phyloP scores from a whole-genome alignment of 2,329 filamentous ascomycete species.

The Cordyceps fumosorosea region DNA sequence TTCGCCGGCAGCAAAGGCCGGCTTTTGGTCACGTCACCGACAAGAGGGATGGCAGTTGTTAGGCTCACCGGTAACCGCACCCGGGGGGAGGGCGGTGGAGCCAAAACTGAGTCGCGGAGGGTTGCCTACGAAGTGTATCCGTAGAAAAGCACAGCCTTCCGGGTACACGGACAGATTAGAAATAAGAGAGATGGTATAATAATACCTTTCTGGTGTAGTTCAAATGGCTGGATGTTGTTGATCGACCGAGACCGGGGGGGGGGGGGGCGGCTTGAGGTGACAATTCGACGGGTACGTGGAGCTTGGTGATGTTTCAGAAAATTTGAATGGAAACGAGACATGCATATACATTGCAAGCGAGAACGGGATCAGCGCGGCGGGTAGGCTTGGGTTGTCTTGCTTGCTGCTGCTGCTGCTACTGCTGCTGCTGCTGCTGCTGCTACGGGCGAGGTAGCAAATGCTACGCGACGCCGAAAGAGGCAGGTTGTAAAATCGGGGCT shows the following conservation, averaged over 20 bases:
- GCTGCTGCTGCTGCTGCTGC: too few species aligned
- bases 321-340: neutral
- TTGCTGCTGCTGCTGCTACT: too few species aligned
- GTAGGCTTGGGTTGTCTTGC: too few species aligned
- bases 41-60: neutral
- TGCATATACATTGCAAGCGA: neutral
- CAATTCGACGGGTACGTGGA: neutral
- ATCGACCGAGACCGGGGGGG: too few species aligned
- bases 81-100: neutral
- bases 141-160: neutral
- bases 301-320: too few species aligned
- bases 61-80: neutral
- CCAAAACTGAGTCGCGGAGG: neutral
- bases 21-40: neutral
- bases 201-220: too few species aligned
- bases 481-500: slow-evolving; percentile 5
- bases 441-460: neutral
- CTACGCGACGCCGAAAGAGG: slow-evolving; percentile 1
- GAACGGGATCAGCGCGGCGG: neutral
- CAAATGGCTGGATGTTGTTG: too few species aligned
- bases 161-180: neutral
- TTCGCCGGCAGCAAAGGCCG: neutral
- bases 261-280: too few species aligned
- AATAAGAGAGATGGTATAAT: too few species aligned
- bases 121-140: neutral